Base-by-base conservation (phyloP, 495 filamentous ascomycete species). In the Pyrenopolyporus hunteri region DNA sequence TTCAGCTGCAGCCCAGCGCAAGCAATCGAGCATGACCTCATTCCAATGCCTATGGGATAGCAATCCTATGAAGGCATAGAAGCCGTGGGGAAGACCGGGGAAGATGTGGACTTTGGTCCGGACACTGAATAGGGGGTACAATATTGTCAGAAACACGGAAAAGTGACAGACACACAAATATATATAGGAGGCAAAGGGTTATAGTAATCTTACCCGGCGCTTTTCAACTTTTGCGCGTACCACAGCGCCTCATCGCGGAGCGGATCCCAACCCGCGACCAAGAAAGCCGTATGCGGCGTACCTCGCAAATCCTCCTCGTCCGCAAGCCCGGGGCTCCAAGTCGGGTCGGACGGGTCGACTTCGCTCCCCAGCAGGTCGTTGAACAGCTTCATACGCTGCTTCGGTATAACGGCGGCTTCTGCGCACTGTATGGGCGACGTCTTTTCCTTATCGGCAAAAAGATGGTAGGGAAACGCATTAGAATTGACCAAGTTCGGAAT, bases 181-280 rank as follows among this genome's bases (percentile, higher is more conserved):
- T n/a, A n/a, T n/a, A n/a, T n/a, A n/a, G n/a, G n/a, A 9, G 19
- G 9, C 1, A 16, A 32, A 44, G 14, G 45, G 23, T 7, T 42
- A 22, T 11, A 33, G 39, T 14, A 40, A 33, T 22, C 79, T 69
- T 67, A 82, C 80, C 78, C 76, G 63, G 73, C 74, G 56, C 74
- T 75, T 47, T 66, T 73, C 9, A 83, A 61, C 50, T 77, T 64
- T 68, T 75, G 70, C 14, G 72, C 77, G 62, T 70, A 81, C 40
- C 74, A 67, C 14, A 83, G 37, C 5, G 66, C 78, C 67, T 82
- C 77, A 57, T 81, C 78, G 6, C 80, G 67, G 20, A 82, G 65
- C 4, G 74, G 73, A 65, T 82, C 79, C 67, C 69, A 65, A 0
- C 80, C 82, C 0, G 75, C 69, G 48, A 82, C 66, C 7, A 79